phyloP scores from a whole-genome alignment of 2,329 filamentous ascomycete species.

The Chaetothyriales sp. region DNA sequence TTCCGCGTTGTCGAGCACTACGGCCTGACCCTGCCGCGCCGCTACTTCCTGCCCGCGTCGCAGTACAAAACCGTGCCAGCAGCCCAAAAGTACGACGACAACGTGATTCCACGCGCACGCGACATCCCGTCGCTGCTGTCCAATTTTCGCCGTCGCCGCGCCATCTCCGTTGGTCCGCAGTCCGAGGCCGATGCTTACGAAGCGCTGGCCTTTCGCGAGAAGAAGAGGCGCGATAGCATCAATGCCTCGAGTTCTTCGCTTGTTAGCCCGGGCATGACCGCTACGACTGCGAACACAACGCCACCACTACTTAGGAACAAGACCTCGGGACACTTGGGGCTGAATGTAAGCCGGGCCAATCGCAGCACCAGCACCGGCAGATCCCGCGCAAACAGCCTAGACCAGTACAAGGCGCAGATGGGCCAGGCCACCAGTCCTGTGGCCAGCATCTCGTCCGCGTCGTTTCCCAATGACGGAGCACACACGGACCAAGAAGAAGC shows the following conservation, averaged over 20 bases:
- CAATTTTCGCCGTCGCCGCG: slow-evolving; percentile 62
- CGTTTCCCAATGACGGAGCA: slow-evolving; percentile 2
- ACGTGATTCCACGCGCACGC: slow-evolving; percentile 77
- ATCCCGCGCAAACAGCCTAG: slow-evolving; percentile 28
- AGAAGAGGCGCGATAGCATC: slow-evolving; percentile 47
- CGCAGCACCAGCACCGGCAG: slow-evolving; percentile 6
- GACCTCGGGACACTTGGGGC: slow-evolving; percentile 1
- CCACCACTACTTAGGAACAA: neutral
- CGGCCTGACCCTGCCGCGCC: slow-evolving; percentile 67
- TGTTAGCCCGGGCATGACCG: neutral
- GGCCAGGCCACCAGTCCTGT: slow-evolving; percentile 41
- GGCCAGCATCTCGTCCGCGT: slow-evolving; percentile 10
- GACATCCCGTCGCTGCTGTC: slow-evolving; percentile 72
- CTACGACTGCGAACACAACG: neutral
- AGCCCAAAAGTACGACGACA: slow-evolving; percentile 63
- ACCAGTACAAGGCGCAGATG: slow-evolving; percentile 61
- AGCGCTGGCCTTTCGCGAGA: slow-evolving; percentile 78
- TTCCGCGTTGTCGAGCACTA: slow-evolving; percentile 74
- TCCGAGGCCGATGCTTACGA: slow-evolving; percentile 91
- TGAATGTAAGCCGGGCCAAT: slow-evolving; percentile 4
- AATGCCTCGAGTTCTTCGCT: slow-evolving; percentile 9
- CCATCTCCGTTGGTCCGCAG: slow-evolving; percentile 83
- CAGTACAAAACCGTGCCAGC: slow-evolving; percentile 77
- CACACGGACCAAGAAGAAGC: slow-evolving; percentile 17
- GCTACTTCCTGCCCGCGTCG: slow-evolving; percentile 82